A percentile compares a stretch with the other conserved stretches of the same genome.
These are phyloP conservation scores for Yamadazyma mexicana DNA, from an alignment of 1,139 yeast species.

Conservation along the genomic window DNA sequence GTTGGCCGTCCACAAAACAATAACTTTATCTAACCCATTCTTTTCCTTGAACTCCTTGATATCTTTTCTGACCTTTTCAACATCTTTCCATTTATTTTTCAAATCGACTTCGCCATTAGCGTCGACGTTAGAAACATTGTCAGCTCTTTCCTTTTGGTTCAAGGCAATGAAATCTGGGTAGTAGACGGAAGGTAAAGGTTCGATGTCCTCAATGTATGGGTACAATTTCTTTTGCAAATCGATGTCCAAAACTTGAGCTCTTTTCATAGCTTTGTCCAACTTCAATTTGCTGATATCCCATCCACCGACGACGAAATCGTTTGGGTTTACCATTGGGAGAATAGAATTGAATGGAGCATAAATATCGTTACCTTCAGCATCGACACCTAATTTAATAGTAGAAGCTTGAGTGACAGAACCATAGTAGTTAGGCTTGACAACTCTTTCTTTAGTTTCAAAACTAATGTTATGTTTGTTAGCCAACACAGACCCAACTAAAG, in stretches of 20 bases:
- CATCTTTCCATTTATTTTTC: constrained; percentile 83
- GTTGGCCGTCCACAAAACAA: constrained; percentile 95
- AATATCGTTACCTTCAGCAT: constrained; percentile 76
- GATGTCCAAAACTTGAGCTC: constrained; percentile 85
- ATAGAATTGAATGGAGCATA: constrained; percentile 91
- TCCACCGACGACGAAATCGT: constrained; percentile 87
- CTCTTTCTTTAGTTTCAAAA: constrained; percentile 83
- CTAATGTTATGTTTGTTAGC: constrained; percentile 81
- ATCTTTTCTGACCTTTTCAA: constrained; percentile 81
- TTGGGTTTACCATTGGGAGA: constrained; percentile 86
- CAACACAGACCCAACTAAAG: constrained; percentile 78
- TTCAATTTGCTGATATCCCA: constrained; percentile 87
- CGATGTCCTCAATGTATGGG: constrained; percentile 60
- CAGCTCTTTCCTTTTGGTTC: constrained; percentile 90
- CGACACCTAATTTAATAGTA: constrained; percentile 87
- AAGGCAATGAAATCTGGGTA: constrained; percentile 97
- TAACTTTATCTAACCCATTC: constrained; percentile 79
- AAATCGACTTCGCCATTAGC: constrained; percentile 51
- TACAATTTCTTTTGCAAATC: constrained; percentile 78
- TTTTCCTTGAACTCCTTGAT: constrained; percentile 74
- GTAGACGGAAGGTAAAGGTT: constrained; percentile 83
- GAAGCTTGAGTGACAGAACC: constrained; percentile 97
- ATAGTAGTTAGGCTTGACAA: constrained; percentile 78
- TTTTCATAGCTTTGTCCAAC: constrained; percentile 75
- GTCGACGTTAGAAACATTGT: constrained; percentile 71